Conservation (phyloP, 305 asterid genomes). For the Fraxinus angustifolia region DNA sequence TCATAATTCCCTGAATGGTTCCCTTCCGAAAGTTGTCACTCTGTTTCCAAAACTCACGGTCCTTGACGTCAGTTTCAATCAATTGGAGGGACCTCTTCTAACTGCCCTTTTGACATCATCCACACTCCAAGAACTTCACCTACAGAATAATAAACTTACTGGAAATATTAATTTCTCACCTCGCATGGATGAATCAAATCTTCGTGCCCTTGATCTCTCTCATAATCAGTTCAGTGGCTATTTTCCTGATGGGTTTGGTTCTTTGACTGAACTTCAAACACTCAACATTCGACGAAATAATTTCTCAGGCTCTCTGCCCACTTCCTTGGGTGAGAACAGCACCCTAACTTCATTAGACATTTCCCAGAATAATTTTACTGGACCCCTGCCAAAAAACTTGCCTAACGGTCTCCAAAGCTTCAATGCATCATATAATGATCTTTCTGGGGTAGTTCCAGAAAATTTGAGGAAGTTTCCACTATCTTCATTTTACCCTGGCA, state of each 20-base stretch:
- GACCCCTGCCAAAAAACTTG: conserved; percentile 63
- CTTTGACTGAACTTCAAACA: conserved; percentile 51
- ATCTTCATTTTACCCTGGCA: conserved; percentile 91
- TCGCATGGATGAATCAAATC: conserved; percentile 42
- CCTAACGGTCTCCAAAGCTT: conserved; percentile 62
- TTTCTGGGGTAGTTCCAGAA: conserved; percentile 85
- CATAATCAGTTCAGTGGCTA: conserved; percentile 48
- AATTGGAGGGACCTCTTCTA: conserved; percentile 59
- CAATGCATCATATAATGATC: conserved; percentile 74
- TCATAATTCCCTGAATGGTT: conserved; percentile 51
- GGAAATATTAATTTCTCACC: conserved; percentile 63
- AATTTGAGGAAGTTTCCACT: conserved; percentile 77
- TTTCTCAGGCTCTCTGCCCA: conserved; percentile 70
- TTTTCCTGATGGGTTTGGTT: conserved; percentile 62
- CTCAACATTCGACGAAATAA: conserved; percentile 67
- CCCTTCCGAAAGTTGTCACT: conserved; percentile 61
- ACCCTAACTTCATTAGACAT: conserved; percentile 51
- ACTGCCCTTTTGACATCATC: conserved; percentile 48
- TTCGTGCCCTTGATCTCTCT: conserved; percentile 67
- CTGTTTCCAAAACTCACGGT: conserved; percentile 58
- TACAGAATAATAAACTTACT: conserved; percentile 55
- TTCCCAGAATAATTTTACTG: conserved; percentile 63
- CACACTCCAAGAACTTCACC: conserved; percentile 69
- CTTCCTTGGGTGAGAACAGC: conserved; percentile 48
- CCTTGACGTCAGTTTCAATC: conserved; percentile 86